Percentiles rank a stretch among this genome's conserved stretches.
These are phyloP conservation scores for Epichloe glyceriae DNA, from an alignment of 2,329 filamentous ascomycete species.

Conservation along the genomic window DNA sequence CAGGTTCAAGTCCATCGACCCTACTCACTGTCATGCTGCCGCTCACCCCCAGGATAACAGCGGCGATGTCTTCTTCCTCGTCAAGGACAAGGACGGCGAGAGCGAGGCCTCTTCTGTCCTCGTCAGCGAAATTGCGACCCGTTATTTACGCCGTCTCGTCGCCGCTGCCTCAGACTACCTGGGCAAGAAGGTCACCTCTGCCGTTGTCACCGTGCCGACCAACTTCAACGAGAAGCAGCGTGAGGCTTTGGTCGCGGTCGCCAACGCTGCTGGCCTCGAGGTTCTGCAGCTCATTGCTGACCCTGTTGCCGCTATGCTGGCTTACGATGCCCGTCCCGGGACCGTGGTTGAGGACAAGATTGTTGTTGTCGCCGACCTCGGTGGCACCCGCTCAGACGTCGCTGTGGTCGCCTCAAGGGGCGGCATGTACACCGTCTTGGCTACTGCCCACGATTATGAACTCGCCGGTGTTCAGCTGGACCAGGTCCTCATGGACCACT, in stretches of 20 bases:
- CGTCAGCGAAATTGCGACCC: conserved; percentile 69
- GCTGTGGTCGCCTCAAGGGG: conserved; percentile 82
- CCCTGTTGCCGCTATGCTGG: conserved; percentile 75
- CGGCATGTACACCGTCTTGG: conserved; percentile 91
- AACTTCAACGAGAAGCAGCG: conserved; percentile 86
- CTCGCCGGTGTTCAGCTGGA: conserved; percentile 78
- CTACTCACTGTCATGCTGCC: conserved; percentile 84
- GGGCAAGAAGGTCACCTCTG: conserved; percentile 86
- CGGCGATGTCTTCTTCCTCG: conserved; percentile 63
- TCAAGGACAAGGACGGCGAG: conserved; percentile 61
- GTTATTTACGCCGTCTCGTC: conserved; percentile 72
- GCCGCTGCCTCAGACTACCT: conserved; percentile 81
- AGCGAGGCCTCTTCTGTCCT: conserved; percentile 53
- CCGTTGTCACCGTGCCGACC: conserved; percentile 86
- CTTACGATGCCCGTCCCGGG: conserved; percentile 79
- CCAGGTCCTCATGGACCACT: conserved; percentile 86
- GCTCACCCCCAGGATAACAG: conserved; percentile 72
- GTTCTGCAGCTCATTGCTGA: conserved; percentile 88
- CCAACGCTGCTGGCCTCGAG: conserved; percentile 70
- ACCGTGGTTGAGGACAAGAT: conserved; percentile 70
- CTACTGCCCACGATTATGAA: conserved; percentile 91
- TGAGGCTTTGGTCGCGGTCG: conserved; percentile 62
- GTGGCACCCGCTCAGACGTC: conserved; percentile 84
- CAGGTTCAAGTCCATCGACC: conserved; percentile 89
- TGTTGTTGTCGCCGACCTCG: conserved; percentile 81